Conservation (phyloP, 1,284 basidiomycete genomes). For the Rhizoctonia solani region DNA sequence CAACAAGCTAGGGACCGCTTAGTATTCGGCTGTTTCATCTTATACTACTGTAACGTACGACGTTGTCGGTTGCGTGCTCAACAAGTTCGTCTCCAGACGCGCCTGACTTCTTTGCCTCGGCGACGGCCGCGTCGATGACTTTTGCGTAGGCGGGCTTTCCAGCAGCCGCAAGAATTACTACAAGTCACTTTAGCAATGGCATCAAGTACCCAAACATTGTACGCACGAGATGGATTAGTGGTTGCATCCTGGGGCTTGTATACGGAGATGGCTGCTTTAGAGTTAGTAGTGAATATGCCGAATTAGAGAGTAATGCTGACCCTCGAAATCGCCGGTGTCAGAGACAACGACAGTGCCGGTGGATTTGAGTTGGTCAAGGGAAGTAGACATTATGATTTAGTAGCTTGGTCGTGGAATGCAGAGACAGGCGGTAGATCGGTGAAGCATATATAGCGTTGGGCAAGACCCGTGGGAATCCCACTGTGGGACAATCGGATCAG, state of each 20-base stretch:
- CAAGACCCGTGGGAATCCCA: conserved; percentile 29
- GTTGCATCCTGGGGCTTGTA: conserved; percentile 97
- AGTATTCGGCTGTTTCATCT: conserved; percentile 41
- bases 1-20: conserved; percentile 69
- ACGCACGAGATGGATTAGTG: conserved; percentile 80
- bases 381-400: conserved; percentile 70
- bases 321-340: conserved; percentile 86
- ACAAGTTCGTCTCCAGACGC: conserved; percentile 71
- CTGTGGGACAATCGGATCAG: conserved; percentile 19
- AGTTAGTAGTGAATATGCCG: background rate
- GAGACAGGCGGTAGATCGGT: background rate
- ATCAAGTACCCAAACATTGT: background rate
- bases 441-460: conserved; percentile 24
- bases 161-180: conserved; percentile 84
- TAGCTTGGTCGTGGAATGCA: conserved; percentile 19
- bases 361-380: conserved; percentile 85
- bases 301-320: conserved; percentile 52
- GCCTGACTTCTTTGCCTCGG: conserved; percentile 82
- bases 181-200: background rate
- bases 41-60: conserved; percentile 57
- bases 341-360: conserved; percentile 94
- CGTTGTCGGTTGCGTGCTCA: conserved; percentile 81
- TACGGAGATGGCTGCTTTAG: conserved; percentile 70
- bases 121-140: conserved; percentile 83
- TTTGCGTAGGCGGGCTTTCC: conserved; percentile 86